These are phyloP conservation scores for Rhododendron kiyosumense DNA, from an alignment of 148 eudicot species.

Conservation along the genomic window DNA sequence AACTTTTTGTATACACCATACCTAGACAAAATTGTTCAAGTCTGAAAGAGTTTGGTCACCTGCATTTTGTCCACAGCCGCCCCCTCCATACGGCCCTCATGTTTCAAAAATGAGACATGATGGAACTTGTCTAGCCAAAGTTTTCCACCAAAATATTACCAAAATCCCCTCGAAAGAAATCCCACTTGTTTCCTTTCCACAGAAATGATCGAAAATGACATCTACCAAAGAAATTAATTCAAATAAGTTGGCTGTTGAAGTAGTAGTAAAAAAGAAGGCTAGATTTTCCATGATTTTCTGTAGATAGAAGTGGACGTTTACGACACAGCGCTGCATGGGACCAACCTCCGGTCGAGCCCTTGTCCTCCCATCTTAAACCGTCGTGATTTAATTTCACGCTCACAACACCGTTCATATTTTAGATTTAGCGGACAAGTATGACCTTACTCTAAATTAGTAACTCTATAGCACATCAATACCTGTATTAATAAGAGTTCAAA, in stretches of 20 bases:
- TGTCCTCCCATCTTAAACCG: not conserved
- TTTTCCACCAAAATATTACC: not conserved
- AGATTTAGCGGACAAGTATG: too few species aligned
- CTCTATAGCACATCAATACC: not conserved
- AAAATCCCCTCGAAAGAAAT: not conserved
- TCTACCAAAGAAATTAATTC: slow-evolving; percentile 1
- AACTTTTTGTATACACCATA: too few species aligned
- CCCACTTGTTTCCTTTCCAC: not conserved
- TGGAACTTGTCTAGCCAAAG: too few species aligned
- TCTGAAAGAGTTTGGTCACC: not conserved
- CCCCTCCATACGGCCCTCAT: not conserved
- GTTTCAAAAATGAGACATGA: too few species aligned
- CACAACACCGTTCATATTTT: too few species aligned
- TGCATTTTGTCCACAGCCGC: not conserved
- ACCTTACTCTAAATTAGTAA: too few species aligned
- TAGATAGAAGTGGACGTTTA: not conserved
- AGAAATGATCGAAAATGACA: not conserved
- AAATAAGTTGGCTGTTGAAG: not conserved
- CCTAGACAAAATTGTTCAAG: too few species aligned
- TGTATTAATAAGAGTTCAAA: not conserved
- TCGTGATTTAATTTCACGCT: too few species aligned
- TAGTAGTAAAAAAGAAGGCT: too few species aligned
- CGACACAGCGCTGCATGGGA: not conserved
- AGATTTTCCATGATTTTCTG: not conserved
- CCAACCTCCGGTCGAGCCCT: not conserved